These are phyloP conservation scores for Penicillium macrosclerotiorum DNA, from an alignment of 495 filamentous ascomycete species.

Conservation along the genomic window DNA sequence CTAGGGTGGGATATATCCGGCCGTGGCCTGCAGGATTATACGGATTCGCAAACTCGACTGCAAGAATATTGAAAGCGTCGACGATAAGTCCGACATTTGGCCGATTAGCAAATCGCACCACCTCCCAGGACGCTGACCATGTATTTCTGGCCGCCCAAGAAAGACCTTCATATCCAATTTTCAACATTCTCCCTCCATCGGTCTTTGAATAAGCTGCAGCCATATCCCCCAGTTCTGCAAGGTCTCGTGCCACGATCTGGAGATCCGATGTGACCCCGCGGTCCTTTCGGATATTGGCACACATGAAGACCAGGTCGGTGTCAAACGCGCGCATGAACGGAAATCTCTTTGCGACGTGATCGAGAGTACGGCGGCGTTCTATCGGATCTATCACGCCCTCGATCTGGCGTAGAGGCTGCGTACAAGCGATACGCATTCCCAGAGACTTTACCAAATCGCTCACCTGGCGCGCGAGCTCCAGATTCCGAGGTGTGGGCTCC, in stretches of 20 bases:
- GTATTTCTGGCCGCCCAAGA: slow-evolving; percentile 64
- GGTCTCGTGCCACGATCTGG: slow-evolving; percentile 25
- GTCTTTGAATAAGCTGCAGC: slow-evolving; percentile 22
- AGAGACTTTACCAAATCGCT: slow-evolving; percentile 27
- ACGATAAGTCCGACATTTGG: slow-evolving; percentile 64
- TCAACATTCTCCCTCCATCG: slow-evolving; percentile 29
- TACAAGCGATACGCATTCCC: slow-evolving; percentile 33
- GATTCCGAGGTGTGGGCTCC: slow-evolving; percentile 28
- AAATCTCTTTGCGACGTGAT: slow-evolving; percentile 32
- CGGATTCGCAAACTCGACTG: slow-evolving; percentile 68
- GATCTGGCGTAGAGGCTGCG: slow-evolving; percentile 31
- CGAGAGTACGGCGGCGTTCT: slow-evolving; percentile 18
- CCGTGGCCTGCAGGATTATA: slow-evolving; percentile 30
- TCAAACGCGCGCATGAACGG: slow-evolving; percentile 39
- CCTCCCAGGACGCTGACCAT: slow-evolving; percentile 61
- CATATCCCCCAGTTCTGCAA: slow-evolving; percentile 33
- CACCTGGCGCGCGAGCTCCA: slow-evolving; percentile 26
- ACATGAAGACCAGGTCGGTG: slow-evolving; percentile 36
- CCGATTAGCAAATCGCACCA: slow-evolving; percentile 53
- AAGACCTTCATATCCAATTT: slow-evolving; percentile 37
- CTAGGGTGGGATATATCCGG: slow-evolving; percentile 20
- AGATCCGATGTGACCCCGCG: slow-evolving; percentile 30
- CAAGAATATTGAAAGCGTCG: slow-evolving; percentile 67
- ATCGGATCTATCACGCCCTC: slow-evolving; percentile 28
- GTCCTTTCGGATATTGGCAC: slow-evolving; percentile 32